phyloP scores from a whole-genome alignment of 176 grass and related monocot genomes.

The Avena sativa region DNA sequence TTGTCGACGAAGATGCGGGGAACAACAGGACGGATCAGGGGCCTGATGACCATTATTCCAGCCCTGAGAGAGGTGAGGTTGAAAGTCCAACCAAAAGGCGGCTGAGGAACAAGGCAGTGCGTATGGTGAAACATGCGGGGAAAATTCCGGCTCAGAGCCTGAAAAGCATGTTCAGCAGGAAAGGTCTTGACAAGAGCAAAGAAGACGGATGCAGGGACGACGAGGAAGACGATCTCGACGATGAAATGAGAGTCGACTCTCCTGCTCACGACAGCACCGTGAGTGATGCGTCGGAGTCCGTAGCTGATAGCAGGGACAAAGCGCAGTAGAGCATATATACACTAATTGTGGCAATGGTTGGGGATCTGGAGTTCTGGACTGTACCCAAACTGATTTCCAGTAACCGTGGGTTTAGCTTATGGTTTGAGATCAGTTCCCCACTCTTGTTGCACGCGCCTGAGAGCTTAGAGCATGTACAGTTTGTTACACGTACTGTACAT shows the following conservation, averaged over 20 bases:
- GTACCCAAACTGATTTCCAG: neutral
- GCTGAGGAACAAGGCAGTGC: constrained; percentile 63
- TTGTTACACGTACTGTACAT: too few relatives aligned
- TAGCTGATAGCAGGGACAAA: constrained; percentile 12
- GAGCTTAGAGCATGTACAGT: too few relatives aligned
- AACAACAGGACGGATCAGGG: constrained; percentile 16
- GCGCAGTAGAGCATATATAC: neutral
- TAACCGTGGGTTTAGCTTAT: neutral
- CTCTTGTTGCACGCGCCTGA: too few relatives aligned
- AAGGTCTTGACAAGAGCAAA: constrained; percentile 60
- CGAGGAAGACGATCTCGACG: constrained; percentile 38
- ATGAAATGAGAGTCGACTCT: constrained; percentile 18
- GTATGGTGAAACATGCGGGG: constrained; percentile 65
- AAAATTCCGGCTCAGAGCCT: constrained; percentile 55
- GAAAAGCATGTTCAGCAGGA: constrained; percentile 64
- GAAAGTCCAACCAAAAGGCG: constrained; percentile 49
- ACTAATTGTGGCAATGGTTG: neutral
- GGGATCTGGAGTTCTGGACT: neutral
- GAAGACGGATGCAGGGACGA: constrained; percentile 48
- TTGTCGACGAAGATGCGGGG: constrained; percentile 51
- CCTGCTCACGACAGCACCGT: constrained; percentile 3
- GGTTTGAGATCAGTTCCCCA: too few relatives aligned
- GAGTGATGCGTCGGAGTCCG: neutral
- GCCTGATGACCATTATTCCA: constrained; percentile 29
- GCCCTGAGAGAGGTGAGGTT: constrained; percentile 36